Base-by-base conservation (phyloP, 768 basidiomycete species). In the Leccinum olivaceopallidum region DNA sequence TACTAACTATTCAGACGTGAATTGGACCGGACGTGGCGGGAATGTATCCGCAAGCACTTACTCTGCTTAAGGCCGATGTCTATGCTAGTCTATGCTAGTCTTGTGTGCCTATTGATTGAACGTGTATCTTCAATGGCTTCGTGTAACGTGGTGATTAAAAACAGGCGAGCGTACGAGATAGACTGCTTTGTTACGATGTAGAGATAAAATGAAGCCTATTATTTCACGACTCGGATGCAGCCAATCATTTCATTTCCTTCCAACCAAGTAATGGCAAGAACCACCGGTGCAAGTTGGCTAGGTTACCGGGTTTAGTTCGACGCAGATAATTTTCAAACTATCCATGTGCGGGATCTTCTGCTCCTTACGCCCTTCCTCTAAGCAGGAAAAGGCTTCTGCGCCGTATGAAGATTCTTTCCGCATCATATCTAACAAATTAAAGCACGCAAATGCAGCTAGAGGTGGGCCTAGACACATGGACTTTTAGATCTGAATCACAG, bases 11-110 rank as follows among this genome's bases (percentile, higher is more conserved):
- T 13, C 61, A 91, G 96, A 99, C 80, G 82, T 96, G 80, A 98
- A 97, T 83, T 98, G 96, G 96, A 98, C 95, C 67, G 96, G 96
- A 51, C 93, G 94, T 66, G 96, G 96, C 55, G 96, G 96, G 65
- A 94, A 88, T 67, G 94, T 96, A 59, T 94, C 96, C 57, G 90
- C 95, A 42, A 88, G 85, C 63, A 86, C 89, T 55, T 98, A 98
- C 84, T 78, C 78, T 66, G 88, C 85, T 62, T 89, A 80, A 77
- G 63, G 34, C 50, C 53, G 47, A 16, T 30, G 18, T 55, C 28
- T 14, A 22, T 36, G 22, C 32, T 58, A 53, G n/a, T 51, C 37
- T 51, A 22, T 36, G 22, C 32, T 58, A 53, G n/a, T 51, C 37
- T 51, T 56, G 14, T 65, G 57, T 64, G 32, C 42, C 48, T 55